Evolutionary conservation across 352 stramenopile genomes (phyloP).

Genomic region (Phytopythium ostracodes): DNA sequence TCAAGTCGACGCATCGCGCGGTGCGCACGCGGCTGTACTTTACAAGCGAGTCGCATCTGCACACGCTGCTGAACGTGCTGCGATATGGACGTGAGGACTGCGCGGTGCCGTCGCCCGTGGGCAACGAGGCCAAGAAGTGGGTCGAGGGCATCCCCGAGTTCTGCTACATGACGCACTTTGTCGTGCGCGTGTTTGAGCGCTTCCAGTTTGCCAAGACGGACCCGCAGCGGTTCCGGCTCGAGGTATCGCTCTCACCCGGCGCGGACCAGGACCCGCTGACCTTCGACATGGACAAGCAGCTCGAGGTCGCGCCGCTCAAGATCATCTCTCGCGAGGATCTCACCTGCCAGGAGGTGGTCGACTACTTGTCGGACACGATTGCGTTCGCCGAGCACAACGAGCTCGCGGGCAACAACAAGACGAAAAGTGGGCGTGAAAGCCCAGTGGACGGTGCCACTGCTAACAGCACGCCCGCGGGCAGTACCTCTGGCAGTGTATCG

Average conservation of each 20-base stretch:
- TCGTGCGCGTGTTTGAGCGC: slow-evolving; percentile 98
- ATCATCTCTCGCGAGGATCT: slow-evolving; percentile 82
- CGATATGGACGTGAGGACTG: slow-evolving; percentile 76
- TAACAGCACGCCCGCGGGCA: not conserved
- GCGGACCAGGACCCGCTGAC: slow-evolving; percentile 70
- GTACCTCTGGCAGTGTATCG: not conserved
- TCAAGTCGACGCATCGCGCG: slow-evolving; percentile 92
- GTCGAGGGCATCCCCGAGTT: slow-evolving; percentile 93
- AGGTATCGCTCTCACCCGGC: slow-evolving; percentile 82
- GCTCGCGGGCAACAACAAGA: slow-evolving; percentile 25
- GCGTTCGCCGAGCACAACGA: slow-evolving; percentile 67
- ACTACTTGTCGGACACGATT: slow-evolving; percentile 80
- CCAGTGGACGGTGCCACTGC: slow-evolving; percentile 15
- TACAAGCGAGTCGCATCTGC: slow-evolving; percentile 98
- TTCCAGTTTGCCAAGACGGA: slow-evolving; percentile 62
- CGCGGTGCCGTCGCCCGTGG: slow-evolving; percentile 45
- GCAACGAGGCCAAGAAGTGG: slow-evolving; percentile 78
- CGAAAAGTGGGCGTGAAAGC: slow-evolving; percentile 22
- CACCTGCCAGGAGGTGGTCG: slow-evolving; percentile 79
- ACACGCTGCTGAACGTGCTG: slow-evolving; percentile 98
- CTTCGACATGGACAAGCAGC: slow-evolving; percentile 49
- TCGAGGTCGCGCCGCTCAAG: slow-evolving; percentile 72
- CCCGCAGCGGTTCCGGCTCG: slow-evolving; percentile 75
- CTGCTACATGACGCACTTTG: slow-evolving; percentile 99
- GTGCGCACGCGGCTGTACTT: slow-evolving; percentile 99